Base-by-base conservation (phyloP, 192 early-diverging fungal genomes). In the Entophlyctis luteolus region DNA sequence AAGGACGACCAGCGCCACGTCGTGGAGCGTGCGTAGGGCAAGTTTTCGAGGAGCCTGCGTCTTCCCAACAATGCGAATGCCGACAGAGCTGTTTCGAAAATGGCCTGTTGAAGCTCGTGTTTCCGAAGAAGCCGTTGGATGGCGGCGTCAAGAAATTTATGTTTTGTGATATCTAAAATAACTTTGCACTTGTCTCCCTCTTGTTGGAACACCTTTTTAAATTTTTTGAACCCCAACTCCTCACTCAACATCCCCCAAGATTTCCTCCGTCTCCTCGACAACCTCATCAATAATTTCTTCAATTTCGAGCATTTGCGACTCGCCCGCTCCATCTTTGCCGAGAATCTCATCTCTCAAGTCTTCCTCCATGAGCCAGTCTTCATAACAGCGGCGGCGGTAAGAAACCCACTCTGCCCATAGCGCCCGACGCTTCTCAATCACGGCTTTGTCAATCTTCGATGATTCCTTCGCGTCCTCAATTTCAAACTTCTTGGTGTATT, bases 221-320 rank as follows among this genome's bases (percentile, higher is more conserved):
- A n/a, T n/a, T n/a, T n/a, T n/a, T n/a, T n/a, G n/a, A n/a, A n/a
- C n/a, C n/a, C n/a, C n/a, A n/a, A n/a, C n/a, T n/a, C n/a, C n/a
- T n/a, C n/a, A 5, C 8, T 23, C 42, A 6, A 14, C 58, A n/a
- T 70, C 68, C 4, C 32, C 47, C 10, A 73, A 31, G 55, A 79
- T 60, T 67, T 82, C 81, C 68, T 82, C 81, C 16, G 59, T 75
- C 69, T 92, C 87, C 68, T 91, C 92, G 60, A 96, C 83, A 62
- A 96, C 83, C 75, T 91, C 90, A 79, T 94, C 93, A 48, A 94
- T 84, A 81, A 79, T 87, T 80, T 95, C 93, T 67, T 92, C 88
- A 55, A 92, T 77, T 45, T 84, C 79, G 68, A 93, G 90, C 10
- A 85, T 82, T 68, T 47, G 81, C 88, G 22, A 85, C 86, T 50